Evolutionary conservation across 2,329 filamentous ascomycete genomes (phyloP).

Genomic region (Neonectria coccinea): DNA sequence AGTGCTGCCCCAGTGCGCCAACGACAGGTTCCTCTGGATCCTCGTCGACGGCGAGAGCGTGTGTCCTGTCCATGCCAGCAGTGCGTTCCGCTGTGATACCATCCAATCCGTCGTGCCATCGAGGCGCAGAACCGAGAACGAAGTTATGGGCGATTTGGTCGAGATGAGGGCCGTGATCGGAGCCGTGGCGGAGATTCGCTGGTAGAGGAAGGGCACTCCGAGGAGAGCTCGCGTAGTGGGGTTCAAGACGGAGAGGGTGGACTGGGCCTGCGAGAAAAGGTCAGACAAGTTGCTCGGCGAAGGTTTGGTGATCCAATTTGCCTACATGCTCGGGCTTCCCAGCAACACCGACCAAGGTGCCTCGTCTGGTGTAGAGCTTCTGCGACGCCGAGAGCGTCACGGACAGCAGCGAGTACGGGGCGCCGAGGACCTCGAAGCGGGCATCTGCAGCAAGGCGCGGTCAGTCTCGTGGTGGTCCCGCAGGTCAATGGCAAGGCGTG

Average conservation of each 20-base stretch:
- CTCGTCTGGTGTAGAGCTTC: conserved; percentile 90
- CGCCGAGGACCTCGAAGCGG: conserved; percentile 91
- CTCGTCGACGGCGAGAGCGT: conserved; percentile 81
- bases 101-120: conserved; percentile 98
- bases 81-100: conserved; percentile 84
- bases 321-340: conserved; percentile 90
- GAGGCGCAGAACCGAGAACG: conserved; percentile 87
- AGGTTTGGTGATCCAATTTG: not conserved
- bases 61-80: conserved; percentile 97
- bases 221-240: conserved; percentile 83
- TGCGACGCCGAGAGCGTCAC: conserved; percentile 94
- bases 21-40: conserved; percentile 77
- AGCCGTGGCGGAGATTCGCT: conserved; percentile 86
- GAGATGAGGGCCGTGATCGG: conserved; percentile 90
- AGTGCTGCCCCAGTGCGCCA: conserved; percentile 93
- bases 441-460: conserved; percentile 74
- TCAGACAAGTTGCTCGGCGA: conserved; percentile 3
- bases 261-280: conserved; percentile 73
- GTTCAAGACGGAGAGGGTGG: conserved; percentile 87
- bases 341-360: conserved; percentile 89
- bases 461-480: conserved; percentile 28
- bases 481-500: conserved; percentile 15
- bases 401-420: conserved; percentile 92
- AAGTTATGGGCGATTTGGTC: conserved; percentile 86
- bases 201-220: conserved; percentile 95